These are phyloP conservation scores for Meyerozyma elateridarum DNA, from an alignment of 1,139 yeast species.

Conservation along the genomic window DNA sequence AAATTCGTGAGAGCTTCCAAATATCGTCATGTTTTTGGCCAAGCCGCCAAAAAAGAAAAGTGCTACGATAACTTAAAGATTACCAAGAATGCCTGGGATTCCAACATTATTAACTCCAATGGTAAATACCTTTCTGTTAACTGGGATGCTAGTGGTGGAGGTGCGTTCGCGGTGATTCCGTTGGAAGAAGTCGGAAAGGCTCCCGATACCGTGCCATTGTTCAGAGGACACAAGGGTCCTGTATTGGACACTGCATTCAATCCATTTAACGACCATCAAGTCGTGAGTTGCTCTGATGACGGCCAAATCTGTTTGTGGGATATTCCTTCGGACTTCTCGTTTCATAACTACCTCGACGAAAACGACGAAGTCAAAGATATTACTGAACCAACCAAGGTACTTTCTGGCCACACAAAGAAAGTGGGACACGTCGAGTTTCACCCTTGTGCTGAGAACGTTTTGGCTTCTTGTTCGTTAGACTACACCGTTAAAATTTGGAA, in stretches of 20 bases:
- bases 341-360: conserved; percentile 54
- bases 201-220: conserved; percentile 88
- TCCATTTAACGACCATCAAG: conserved; percentile 73
- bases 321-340: conserved; percentile 75
- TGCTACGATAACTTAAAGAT: conserved; percentile 83
- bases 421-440: conserved; percentile 92
- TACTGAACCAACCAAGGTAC: conserved; percentile 57
- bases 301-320: conserved; percentile 85
- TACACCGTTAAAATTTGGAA: conserved; percentile 91
- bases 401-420: conserved; percentile 85
- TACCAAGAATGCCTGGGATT: conserved; percentile 94
- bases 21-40: conserved; percentile 94
- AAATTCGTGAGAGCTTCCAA: conserved; percentile 95
- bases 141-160: conserved; percentile 96
- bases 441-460: conserved; percentile 79
- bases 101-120: conserved; percentile 74
- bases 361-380: conserved; percentile 67
- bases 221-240: conserved; percentile 93
- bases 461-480: conserved; percentile 89
- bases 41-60: conserved; percentile 79
- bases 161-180: conserved; percentile 93
- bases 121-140: conserved; percentile 82
- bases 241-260: conserved; percentile 93
- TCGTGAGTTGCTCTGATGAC: conserved; percentile 90
- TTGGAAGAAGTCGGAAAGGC: conserved; percentile 83